Evolutionary conservation across 2,329 filamentous ascomycete species (phyloP).

Genomic region (Pseudogymnoascus sp.): DNA sequence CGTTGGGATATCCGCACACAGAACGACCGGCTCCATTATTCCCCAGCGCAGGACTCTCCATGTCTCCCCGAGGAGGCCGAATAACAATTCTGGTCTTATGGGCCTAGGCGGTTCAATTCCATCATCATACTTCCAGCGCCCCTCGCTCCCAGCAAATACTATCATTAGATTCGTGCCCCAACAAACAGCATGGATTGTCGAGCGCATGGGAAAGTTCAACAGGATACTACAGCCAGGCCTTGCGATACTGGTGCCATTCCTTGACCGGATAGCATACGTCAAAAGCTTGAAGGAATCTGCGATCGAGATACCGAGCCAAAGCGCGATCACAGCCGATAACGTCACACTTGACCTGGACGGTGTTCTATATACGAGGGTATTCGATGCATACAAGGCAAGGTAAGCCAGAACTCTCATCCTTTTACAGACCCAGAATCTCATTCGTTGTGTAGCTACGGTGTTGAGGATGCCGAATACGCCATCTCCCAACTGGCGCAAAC

Average conservation of each 20-base stretch:
- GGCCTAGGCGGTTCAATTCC: constrained; percentile 35
- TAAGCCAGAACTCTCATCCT: constrained; percentile 33
- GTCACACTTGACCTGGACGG: constrained; percentile 95
- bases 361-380: constrained; percentile 89
- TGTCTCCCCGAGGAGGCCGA: constrained; percentile 17
- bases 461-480: constrained; percentile 97
- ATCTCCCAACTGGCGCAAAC: constrained; percentile 97
- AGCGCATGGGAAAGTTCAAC: constrained; percentile 98
- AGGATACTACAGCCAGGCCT: constrained; percentile 87
- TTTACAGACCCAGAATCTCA: neutral
- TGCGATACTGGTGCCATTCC: constrained; percentile 76
- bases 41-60: constrained; percentile 24
- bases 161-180: constrained; percentile 96
- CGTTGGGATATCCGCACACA: constrained; percentile 15
- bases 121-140: constrained; percentile 71
- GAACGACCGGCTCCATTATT: constrained; percentile 6
- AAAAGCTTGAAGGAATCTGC: constrained; percentile 95
- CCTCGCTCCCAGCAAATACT: constrained; percentile 79
- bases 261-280: constrained; percentile 96
- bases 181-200: constrained; percentile 98
- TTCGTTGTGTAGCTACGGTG: constrained; percentile 63
- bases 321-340: constrained; percentile 96
- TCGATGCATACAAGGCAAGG: constrained; percentile 97
- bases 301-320: constrained; percentile 95
- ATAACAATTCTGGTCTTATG: constrained; percentile 23